Base-by-base conservation (phyloP, 2,329 filamentous ascomycete genomes). In the Diplodia corticola region DNA sequence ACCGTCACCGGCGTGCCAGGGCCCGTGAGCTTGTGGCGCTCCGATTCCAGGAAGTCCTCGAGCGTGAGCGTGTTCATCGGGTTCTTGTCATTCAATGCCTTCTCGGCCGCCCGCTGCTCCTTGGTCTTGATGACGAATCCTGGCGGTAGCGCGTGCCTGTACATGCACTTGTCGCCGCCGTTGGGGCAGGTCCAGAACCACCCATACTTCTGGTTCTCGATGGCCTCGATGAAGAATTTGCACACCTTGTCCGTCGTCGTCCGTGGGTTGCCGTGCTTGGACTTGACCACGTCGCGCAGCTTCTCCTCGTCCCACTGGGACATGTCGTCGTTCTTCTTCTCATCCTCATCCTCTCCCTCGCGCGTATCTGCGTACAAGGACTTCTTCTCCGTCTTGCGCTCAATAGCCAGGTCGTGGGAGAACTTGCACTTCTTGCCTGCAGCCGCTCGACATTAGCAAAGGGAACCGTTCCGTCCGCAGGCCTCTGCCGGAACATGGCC, bases 131-230 rank as follows among this genome's bases (percentile, higher is more conserved):
- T 86, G 50, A 99, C 84, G 82, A 98, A 99, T 67, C 95, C 95
- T 75, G 93, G 91, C 72, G 96, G 95, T 73, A 99, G 85, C 74
- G 91, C 93, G 79, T 99, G 95, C 81, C 91, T 93, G 78, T 99
- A 99, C 90, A 95, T 98, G 90, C 95, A 99, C 80, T 97, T 92
- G 77, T 99, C 91, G 69, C 91, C 94, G 70, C 93, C 93, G 75
- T 98, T 98, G 54, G 95, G 95, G 85, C 95, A 99, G 67, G 88
- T 85, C 95, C 95, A 99, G 81, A 99, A 98, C 95, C 95, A 99
- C 69, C 95, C 95, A 74, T 99, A 99, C 80, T 98, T 99, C 74
- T 93, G 91, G 76, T 99, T 95, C 81, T 99, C 95, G 69, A 99
- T 95, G 28, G 95, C 95, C 71, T 93, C 89, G 77, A 98, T 95